phyloP scores from a whole-genome alignment of 1,284 basidiomycete species.

The Peniophora sp. region DNA sequence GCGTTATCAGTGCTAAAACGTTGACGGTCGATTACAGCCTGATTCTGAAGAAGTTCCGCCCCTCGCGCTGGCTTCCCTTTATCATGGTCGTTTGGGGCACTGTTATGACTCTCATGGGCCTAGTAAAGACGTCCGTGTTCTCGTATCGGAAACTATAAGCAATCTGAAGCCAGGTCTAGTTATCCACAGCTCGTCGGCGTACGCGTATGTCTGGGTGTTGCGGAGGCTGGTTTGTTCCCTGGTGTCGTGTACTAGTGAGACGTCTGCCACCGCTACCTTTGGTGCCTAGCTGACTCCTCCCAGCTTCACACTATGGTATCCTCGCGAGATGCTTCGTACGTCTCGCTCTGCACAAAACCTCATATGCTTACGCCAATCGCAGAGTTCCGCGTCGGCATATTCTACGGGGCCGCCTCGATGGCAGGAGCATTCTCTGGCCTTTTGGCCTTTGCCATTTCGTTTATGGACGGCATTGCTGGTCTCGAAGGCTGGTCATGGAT shows the following conservation, averaged over 20 bases:
- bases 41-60: constrained; percentile 24
- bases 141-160: too few relatives aligned
- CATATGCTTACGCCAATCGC: too few relatives aligned
- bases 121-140: constrained; percentile 47
- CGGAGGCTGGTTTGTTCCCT: constrained; percentile 65
- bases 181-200: constrained; percentile 55
- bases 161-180: constrained; percentile 20
- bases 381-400: constrained; percentile 23
- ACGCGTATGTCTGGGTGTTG: constrained; percentile 53
- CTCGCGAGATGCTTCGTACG: constrained; percentile 21
- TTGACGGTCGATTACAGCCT: too few relatives aligned
- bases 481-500: constrained; percentile 38
- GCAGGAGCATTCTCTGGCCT: constrained; percentile 31
- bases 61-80: constrained; percentile 25
- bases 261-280: neutral
- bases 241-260: constrained; percentile 55
- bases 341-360: too few relatives aligned
- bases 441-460: constrained; percentile 33
- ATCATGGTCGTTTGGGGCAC: constrained; percentile 16
- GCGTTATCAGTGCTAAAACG: too few relatives aligned
- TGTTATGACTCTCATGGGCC: constrained; percentile 54
- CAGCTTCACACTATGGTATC: constrained; percentile 26
- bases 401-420: constrained; percentile 27
- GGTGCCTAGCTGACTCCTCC: constrained; percentile 9
- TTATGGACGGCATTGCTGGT: constrained; percentile 32